Base-by-base conservation (phyloP, 495 filamentous ascomycete genomes). In the Melanomma pulvis-pyrius region DNA sequence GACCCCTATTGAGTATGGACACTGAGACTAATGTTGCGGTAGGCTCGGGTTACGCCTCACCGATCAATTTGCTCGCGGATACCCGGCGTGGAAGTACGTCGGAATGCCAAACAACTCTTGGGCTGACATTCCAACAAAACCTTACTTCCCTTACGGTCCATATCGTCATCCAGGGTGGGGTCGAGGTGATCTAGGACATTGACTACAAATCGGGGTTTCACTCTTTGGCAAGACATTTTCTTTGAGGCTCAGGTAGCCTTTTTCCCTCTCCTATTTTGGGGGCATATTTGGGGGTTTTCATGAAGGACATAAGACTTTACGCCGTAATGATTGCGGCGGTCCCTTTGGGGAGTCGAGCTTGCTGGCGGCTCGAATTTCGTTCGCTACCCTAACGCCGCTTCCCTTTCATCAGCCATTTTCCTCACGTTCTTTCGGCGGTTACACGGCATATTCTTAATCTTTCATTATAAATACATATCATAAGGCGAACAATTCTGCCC, bases 11-110 rank as follows among this genome's bases (percentile, higher is more conserved):
- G 36, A 46, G 19, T n/a, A 29, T 47, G 29, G n/a, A n/a, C n/a
- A n/a, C n/a, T n/a, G 39, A 15, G 39, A 44, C n/a, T 6, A 9
- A 60, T 55, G 30, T 1, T 57, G 25, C 64, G 60, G 13, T 48
- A 76, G 74, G 46, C 48, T 75, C 19, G 73, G 75, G 7, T 67
- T 77, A 30, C 71, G 68, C 58, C 74, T 77, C 54, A 71, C 74
- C 24, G 71, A 76, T 62, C 67, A 75, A 29, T 76, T 76, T 64
- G 74, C 76, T 2, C 56, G 73, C 63, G 74, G 70, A 3, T 68
- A 62, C 41, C 74, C 75, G 9, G 71, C 71, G 32, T 73, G 71
- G 71, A 65, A 64, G 25, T 50, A 25, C 25, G 21, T 50, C n/a
- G 39, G 39, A 6, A n/a, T 44, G 39, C 17, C 39, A 44, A 6